Percentiles rank a stretch among this genome's conserved stretches.
Evolutionary conservation across 2,329 filamentous ascomycete species (phyloP).

Genomic region (Mycosphaerella sp.): DNA sequence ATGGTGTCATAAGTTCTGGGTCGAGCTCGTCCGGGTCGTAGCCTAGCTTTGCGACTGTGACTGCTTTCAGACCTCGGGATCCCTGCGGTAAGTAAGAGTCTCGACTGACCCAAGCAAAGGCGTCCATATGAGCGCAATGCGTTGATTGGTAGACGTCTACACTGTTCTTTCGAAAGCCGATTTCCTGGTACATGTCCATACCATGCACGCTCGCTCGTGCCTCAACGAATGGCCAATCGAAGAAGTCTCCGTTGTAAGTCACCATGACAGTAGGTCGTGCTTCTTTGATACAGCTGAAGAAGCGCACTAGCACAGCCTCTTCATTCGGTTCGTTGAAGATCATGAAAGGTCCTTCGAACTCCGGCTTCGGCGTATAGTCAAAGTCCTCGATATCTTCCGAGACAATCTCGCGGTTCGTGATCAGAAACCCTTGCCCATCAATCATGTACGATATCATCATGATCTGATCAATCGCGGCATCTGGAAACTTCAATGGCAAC

Average conservation of each 20-base stretch:
- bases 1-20: conserved; percentile 91
- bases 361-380: conserved; percentile 94
- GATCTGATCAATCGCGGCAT: conserved; percentile 87
- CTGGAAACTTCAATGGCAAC: conserved; percentile 90
- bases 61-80: conserved; percentile 92
- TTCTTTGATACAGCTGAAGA: conserved; percentile 94
- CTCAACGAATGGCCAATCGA: conserved; percentile 99
- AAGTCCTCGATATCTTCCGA: conserved; percentile 97
- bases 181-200: conserved; percentile 99
- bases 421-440: conserved; percentile 93
- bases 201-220: conserved; percentile 86
- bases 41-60: conserved; percentile 94
- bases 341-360: conserved; percentile 92
- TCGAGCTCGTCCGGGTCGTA: conserved; percentile 98
- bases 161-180: conserved; percentile 89
- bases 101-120: conserved; percentile 97
- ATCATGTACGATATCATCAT: conserved; percentile 99
- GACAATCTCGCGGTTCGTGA: conserved; percentile 96
- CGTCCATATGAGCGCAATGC: conserved; percentile 98
- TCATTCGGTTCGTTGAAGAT: conserved; percentile 98
- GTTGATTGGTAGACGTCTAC: conserved; percentile 96
- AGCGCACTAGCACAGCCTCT: conserved; percentile 77
- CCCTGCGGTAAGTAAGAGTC: conserved; percentile 97
- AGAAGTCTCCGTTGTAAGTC: conserved; percentile 99
- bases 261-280: conserved; percentile 92